Conservation (phyloP, 176 grass and related monocot genomes). For the Rhynchospora tenuis region DNA sequence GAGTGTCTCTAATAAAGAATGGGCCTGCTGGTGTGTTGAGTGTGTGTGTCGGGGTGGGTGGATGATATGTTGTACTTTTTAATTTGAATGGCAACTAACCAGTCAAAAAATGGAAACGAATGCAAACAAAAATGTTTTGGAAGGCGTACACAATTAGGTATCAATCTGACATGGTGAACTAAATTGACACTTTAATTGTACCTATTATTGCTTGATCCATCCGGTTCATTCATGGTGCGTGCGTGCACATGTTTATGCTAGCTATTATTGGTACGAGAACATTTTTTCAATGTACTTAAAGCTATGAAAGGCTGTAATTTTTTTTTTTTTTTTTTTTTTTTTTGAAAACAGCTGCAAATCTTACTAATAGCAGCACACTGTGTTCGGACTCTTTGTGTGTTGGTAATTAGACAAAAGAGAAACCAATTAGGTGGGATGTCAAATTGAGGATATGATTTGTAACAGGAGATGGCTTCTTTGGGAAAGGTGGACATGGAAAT, state of each 20-base stretch:
- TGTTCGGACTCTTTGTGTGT: not conserved
- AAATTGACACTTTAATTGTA: not conserved
- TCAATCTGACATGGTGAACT: not conserved
- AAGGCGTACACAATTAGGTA: not conserved
- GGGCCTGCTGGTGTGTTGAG: no score
- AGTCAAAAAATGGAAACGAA: not conserved
- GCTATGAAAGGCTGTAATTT: not conserved
- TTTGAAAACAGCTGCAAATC: no score
- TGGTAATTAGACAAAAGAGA: conserved; percentile 7
- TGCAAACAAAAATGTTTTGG: not conserved
- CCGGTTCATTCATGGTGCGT: not conserved
- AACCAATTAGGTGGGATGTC: conserved; percentile 10
- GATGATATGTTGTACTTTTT: no score
- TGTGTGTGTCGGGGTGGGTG: no score
- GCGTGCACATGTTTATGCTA: not conserved
- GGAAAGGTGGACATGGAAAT: conserved; percentile 2
- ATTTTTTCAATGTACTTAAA: not conserved
- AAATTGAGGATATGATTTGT: not conserved
- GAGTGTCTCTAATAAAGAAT: no score
- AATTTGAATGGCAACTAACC: no score
- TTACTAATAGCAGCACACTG: not conserved
- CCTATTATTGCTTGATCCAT: not conserved
- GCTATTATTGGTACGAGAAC: not conserved
- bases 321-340: no score
- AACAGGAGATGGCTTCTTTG: not conserved